Base-by-base conservation (phyloP, 139 green algal species). In the Picochlorum sp. region DNA sequence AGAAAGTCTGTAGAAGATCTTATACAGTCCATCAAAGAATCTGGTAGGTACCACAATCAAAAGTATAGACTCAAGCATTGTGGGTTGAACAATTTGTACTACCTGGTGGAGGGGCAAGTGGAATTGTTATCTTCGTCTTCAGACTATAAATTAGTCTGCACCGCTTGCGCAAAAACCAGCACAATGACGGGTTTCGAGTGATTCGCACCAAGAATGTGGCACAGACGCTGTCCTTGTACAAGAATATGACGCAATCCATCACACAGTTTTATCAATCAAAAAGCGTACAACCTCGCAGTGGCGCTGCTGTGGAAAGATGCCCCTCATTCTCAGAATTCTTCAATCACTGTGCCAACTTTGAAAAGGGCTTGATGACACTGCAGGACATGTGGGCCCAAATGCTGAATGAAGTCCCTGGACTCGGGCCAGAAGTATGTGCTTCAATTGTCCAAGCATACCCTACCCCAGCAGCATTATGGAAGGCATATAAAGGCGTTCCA, bases 41-140 rank as follows among this genome's bases (percentile, higher is more conserved):
- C 66, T 23, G 49, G 23, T n/a, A 77, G 79, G 28, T 82, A 81
- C 45, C 45, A 71, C 14, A 55, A 23, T 30, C 74, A 81, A 62
- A 84, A 84, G 74, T 85, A 78, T 57, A 57, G 60, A 20, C 67
- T 94, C 55, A 57, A 62, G 32, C 67, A 57, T 9, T 84, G 77
- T 62, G 85, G 86, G 8, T 55, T 92, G 69, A 66, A 62, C 15
- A 67, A 70, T 41, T 18, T 82, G 18, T 66, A 83, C 23, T 94
- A 94, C 67, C 74, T 94, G 13, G 2, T 94, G 0, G 86, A 94
- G 64, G 86, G 85, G 0, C 69, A 90, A 45, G 68, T 74, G 2
- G 75, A 89, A 30, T 60, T 47, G 23, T 56, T 77, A 45, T 45
- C 54, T 4, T 51, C 15, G 2, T 37, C 57, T 34, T 26, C 14